Percentiles rank a stretch among this genome's conserved stretches.
phyloP scores from a whole-genome alignment of 495 filamentous ascomycete genomes.

The Cryomyces minteri region DNA sequence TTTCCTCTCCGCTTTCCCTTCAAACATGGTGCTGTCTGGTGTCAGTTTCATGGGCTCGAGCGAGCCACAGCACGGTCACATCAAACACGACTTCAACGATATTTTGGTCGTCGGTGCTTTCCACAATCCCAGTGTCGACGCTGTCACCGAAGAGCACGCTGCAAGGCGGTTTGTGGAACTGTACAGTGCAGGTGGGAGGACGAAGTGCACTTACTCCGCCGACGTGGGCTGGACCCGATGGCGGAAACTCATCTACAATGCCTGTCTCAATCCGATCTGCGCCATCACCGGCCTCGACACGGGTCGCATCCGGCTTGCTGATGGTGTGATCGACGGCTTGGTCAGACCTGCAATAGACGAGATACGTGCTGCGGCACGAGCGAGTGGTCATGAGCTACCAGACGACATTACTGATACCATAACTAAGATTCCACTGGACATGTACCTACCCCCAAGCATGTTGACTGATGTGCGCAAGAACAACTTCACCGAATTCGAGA shows the following conservation, averaged over 20 bases:
- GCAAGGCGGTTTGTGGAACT: slow-evolving; percentile 14
- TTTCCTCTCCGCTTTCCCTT: slow-evolving; percentile 28
- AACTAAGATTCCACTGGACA: slow-evolving; percentile 18
- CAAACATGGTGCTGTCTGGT: slow-evolving; percentile 31
- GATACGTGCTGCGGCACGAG: slow-evolving; percentile 18
- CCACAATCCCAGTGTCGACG: slow-evolving; percentile 5
- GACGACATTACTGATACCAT: slow-evolving; percentile 17
- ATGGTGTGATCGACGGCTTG: slow-evolving; percentile 7
- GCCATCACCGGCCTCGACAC: slow-evolving; percentile 31
- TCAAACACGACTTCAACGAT: slow-evolving; percentile 15
- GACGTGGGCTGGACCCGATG: slow-evolving; percentile 14
- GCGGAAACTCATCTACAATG: slow-evolving; percentile 20
- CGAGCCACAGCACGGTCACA: slow-evolving; percentile 24
- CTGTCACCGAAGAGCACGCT: neutral
- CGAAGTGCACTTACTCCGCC: slow-evolving; percentile 5
- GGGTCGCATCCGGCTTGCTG: slow-evolving; percentile 15
- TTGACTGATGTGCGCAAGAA: slow-evolving; percentile 18
- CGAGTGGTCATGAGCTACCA: slow-evolving; percentile 17
- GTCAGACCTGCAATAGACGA: slow-evolving; percentile 24
- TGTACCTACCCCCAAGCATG: slow-evolving; percentile 29
- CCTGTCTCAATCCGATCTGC: slow-evolving; percentile 16
- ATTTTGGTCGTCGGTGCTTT: slow-evolving; percentile 15
- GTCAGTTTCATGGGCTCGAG: slow-evolving; percentile 31
- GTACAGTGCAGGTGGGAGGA: slow-evolving; percentile 15
- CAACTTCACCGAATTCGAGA: slow-evolving; percentile 33